Evolutionary conservation across 495 filamentous ascomycete genomes (phyloP).

Genomic region (Penicillium cinerascens): DNA sequence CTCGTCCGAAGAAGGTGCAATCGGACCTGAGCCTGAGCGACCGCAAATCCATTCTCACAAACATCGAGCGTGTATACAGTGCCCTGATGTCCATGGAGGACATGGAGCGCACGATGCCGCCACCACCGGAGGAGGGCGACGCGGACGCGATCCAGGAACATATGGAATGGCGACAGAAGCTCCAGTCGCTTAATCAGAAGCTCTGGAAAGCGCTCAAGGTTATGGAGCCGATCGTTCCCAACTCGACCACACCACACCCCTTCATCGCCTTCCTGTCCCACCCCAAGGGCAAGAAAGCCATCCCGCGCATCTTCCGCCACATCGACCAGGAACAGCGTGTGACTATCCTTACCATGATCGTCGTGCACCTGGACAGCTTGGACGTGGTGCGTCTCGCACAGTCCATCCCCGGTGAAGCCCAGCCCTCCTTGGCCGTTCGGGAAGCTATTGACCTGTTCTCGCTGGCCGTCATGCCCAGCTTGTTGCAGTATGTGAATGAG

Average conservation of each 20-base stretch:
- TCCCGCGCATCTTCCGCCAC: slow-evolving; percentile 91
- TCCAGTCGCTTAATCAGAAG: slow-evolving; percentile 68
- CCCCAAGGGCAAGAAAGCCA: slow-evolving; percentile 91
- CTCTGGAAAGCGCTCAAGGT: slow-evolving; percentile 85
- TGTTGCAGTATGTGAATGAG: slow-evolving; percentile 85
- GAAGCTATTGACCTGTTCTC: slow-evolving; percentile 92
- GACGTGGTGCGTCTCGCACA: slow-evolving; percentile 83
- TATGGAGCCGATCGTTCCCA: slow-evolving; percentile 80
- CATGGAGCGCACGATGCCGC: slow-evolving; percentile 84
- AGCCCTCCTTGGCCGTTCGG: slow-evolving; percentile 65
- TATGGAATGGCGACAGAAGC: slow-evolving; percentile 65
- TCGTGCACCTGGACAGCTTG: slow-evolving; percentile 87
- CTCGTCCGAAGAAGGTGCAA: slow-evolving; percentile 44
- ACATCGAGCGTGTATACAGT: slow-evolving; percentile 83
- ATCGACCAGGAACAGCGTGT: slow-evolving; percentile 88
- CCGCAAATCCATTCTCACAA: slow-evolving; percentile 74
- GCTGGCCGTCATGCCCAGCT: slow-evolving; percentile 78
- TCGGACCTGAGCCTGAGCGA: slow-evolving; percentile 58
- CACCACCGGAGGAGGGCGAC: slow-evolving; percentile 59
- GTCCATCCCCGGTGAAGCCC: slow-evolving; percentile 62
- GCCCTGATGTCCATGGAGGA: slow-evolving; percentile 92
- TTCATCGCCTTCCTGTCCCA: slow-evolving; percentile 97
- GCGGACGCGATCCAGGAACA: slow-evolving; percentile 61
- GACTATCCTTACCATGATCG: slow-evolving; percentile 90
- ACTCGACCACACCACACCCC: slow-evolving; percentile 72